phyloP scores from a whole-genome alignment of 2,329 filamentous ascomycete genomes.

The Microdochium paspali region DNA sequence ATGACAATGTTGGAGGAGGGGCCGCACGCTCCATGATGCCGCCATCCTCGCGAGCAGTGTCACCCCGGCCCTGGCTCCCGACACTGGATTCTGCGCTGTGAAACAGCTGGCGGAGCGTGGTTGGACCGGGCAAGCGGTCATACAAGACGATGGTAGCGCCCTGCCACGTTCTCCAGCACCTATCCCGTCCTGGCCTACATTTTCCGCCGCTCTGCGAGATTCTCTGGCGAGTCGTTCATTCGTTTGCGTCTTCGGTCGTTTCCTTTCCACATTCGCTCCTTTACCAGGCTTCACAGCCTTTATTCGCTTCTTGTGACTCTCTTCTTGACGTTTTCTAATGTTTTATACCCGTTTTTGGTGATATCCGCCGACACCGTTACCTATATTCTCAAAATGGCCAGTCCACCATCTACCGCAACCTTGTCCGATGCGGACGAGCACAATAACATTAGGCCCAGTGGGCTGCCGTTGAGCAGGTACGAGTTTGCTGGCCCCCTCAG shows the following conservation, averaged over 20 bases:
- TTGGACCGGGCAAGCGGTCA: neutral
- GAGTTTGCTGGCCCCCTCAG: neutral
- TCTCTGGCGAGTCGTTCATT: slow-evolving; percentile 1
- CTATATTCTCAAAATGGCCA: neutral
- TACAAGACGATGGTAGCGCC: neutral
- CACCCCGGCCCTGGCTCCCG: neutral
- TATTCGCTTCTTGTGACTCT: neutral
- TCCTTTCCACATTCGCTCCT: neutral
- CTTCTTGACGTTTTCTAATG: slow-evolving; percentile 1
- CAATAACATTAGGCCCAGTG: neutral
- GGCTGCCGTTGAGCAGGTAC: neutral
- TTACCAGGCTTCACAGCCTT: neutral
- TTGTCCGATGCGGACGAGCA: neutral
- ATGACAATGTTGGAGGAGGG: neutral
- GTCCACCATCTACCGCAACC: neutral
- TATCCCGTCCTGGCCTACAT: neutral
- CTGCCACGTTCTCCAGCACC: neutral
- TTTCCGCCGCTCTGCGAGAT: neutral
- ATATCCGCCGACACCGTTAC: neutral
- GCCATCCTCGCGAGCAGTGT: neutral
- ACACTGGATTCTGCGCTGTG: neutral
- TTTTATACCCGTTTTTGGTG: neutral
- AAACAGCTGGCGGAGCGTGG: neutral
- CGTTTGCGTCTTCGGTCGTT: neutral
- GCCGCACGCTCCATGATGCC: neutral